Percentiles rank a stretch among this genome's conserved stretches.
Evolutionary conservation across 495 filamentous ascomycete species (phyloP).

Genomic region (Daldinia caldariorum): DNA sequence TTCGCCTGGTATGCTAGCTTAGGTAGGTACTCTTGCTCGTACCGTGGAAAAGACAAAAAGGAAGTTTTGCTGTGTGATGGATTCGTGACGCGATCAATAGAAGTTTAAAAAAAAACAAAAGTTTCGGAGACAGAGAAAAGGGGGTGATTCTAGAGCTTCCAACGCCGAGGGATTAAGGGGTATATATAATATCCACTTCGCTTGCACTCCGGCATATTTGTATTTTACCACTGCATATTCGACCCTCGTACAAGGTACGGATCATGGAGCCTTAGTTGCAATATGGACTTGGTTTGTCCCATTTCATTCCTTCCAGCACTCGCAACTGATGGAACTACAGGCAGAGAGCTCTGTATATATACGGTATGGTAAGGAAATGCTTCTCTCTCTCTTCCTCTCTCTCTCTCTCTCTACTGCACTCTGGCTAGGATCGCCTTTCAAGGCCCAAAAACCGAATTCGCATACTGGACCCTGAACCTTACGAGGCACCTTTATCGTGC

Average conservation of each 20-base stretch:
- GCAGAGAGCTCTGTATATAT: conserved; percentile 2
- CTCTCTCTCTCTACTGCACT: background rate
- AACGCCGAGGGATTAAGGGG: background rate
- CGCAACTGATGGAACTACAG: background rate
- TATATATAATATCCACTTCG: conserved; percentile 1
- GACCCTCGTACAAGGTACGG: background rate
- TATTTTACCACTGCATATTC: conserved; percentile 2
- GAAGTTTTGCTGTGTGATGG: conserved; percentile 1
- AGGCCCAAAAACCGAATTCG: conserved; percentile 1
- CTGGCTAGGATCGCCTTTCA: background rate
- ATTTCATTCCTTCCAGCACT: conserved; percentile 3
- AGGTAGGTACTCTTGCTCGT: conserved; percentile 11
- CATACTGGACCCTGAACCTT: conserved; percentile 7
- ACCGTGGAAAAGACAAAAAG: conserved; percentile 4
- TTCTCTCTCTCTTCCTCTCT: background rate
- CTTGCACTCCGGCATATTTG: background rate
- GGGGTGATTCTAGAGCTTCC: background rate
- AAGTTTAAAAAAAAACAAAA: conserved; percentile 14
- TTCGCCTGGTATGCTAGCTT: conserved; percentile 16
- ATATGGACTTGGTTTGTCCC: background rate
- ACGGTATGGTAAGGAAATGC: conserved; percentile 4
- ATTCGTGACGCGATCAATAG: conserved; percentile 27
- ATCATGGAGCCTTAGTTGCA: conserved; percentile 4
- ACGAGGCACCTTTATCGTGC: conserved; percentile 8
- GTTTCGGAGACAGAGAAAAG: conserved; percentile 2